A percentile compares a stretch with the other conserved stretches of the same genome.
Conservation (phyloP, 192 early-diverging fungal species). For the Kappamyces sp. region DNA sequence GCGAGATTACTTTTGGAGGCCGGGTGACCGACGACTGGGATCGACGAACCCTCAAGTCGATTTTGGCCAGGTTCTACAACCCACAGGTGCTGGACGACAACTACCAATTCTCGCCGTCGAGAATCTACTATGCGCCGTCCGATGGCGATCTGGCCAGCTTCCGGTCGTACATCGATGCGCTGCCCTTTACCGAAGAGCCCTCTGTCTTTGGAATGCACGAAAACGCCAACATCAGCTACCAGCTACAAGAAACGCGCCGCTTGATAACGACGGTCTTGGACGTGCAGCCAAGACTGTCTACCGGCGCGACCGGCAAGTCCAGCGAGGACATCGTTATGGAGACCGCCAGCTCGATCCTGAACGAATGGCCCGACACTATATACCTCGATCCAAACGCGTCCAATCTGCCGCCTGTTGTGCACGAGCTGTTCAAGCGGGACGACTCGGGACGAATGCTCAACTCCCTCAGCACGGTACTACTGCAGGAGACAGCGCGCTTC, state of each 20-base stretch:
- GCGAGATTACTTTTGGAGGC: conserved; percentile 61
- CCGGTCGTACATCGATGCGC: conserved; percentile 45
- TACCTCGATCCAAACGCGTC: conserved; percentile 35
- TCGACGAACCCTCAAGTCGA: conserved; percentile 43
- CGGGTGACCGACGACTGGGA: conserved; percentile 63
- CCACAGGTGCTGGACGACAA: conserved; percentile 41
- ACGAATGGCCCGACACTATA: conserved; percentile 38
- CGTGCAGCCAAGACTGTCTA: conserved; percentile 49
- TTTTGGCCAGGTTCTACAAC: conserved; percentile 47
- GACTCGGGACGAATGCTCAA: conserved; percentile 49
- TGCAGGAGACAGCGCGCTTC: conserved; percentile 47
- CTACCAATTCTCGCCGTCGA: conserved; percentile 46
- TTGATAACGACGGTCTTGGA: conserved; percentile 50
- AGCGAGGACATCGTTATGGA: conserved; percentile 46
- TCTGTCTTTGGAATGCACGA: conserved; percentile 64
- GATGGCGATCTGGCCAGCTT: conserved; percentile 44
- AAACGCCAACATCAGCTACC: conserved; percentile 62
- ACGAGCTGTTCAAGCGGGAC: conserved; percentile 47
- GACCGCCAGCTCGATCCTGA: conserved; percentile 42
- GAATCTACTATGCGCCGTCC: conserved; percentile 50
- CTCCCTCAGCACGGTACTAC: conserved; percentile 48
- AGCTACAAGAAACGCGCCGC: conserved; percentile 50
- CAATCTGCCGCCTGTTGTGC: conserved; percentile 15
- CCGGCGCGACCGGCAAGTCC: conserved; percentile 29
- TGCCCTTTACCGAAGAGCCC: conserved; percentile 56